Conservation (phyloP, 306 rosid genomes). For the Quercus gilva region DNA sequence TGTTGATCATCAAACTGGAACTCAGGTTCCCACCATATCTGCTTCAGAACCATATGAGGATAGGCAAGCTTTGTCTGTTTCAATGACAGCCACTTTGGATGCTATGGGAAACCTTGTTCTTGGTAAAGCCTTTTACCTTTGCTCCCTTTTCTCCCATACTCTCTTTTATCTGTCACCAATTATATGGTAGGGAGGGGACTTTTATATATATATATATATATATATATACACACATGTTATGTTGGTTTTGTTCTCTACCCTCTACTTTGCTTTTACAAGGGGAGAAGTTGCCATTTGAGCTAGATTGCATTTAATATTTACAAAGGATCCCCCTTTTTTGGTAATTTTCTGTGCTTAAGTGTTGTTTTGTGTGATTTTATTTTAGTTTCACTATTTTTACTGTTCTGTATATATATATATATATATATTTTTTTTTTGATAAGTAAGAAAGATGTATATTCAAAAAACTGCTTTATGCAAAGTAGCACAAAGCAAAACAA, state of each 20-base stretch:
- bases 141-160: not conserved
- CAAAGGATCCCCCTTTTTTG: not conserved
- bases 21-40: constrained; percentile 28
- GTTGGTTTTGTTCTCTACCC: not conserved
- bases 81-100: constrained; percentile 87
- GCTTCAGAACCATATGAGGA: constrained; percentile 36
- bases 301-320: too few species aligned
- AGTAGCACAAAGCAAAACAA: too few species aligned
- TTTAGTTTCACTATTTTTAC: not conserved
- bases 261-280: too few species aligned
- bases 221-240: too few species aligned
- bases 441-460: too few species aligned
- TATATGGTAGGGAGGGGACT: not conserved
- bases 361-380: too few species aligned
- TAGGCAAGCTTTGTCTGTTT: constrained; percentile 59
- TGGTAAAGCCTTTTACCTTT: constrained; percentile 38
- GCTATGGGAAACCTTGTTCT: constrained; percentile 63
- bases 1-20: constrained; percentile 49
- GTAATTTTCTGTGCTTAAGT: not conserved
- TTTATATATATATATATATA: not conserved
- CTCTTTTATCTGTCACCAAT: not conserved
- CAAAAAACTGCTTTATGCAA: too few species aligned
- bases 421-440: too few species aligned
- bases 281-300: too few species aligned
- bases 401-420: too few species aligned